Conservation (phyloP, 2,329 filamentous ascomycete species). For the Fusarium sp. region DNA sequence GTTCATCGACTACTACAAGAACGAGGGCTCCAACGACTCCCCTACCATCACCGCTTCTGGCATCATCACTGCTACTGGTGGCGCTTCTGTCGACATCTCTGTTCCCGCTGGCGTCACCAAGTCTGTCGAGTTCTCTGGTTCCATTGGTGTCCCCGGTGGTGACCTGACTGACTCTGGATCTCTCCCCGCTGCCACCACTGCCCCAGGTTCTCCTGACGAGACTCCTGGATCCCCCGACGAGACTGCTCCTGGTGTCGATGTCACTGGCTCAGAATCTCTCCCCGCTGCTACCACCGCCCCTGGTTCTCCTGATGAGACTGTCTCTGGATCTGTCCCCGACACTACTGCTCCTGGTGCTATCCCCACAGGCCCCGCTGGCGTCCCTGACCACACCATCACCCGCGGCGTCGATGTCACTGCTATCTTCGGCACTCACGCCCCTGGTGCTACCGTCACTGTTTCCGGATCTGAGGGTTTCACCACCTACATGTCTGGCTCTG, state of each 20-base stretch:
- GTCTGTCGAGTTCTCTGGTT: conserved; percentile 22
- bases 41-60: conserved; percentile 34
- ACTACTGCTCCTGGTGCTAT: conserved; percentile 2
- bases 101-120: conserved; percentile 23
- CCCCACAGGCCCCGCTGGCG: conserved; percentile 17
- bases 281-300: conserved; percentile 13
- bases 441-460: conserved; percentile 10
- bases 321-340: not conserved
- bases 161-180: conserved; percentile 15
- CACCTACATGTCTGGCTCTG: conserved; percentile 9
- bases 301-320: not conserved
- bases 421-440: conserved; percentile 28
- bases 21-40: conserved; percentile 16
- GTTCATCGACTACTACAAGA: conserved; percentile 36
- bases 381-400: conserved; percentile 21
- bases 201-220: not conserved
- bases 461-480: conserved; percentile 16
- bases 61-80: conserved; percentile 28
- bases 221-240: not conserved
- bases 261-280: conserved; percentile 17
- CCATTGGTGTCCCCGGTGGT: not conserved
- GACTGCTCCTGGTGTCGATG: conserved; percentile 4
- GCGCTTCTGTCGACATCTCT: conserved; percentile 7
- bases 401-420: conserved; percentile 21
- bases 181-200: conserved; percentile 4